Base-by-base conservation (phyloP, 2,329 filamentous ascomycete species). In the Diaporthe batatas region DNA sequence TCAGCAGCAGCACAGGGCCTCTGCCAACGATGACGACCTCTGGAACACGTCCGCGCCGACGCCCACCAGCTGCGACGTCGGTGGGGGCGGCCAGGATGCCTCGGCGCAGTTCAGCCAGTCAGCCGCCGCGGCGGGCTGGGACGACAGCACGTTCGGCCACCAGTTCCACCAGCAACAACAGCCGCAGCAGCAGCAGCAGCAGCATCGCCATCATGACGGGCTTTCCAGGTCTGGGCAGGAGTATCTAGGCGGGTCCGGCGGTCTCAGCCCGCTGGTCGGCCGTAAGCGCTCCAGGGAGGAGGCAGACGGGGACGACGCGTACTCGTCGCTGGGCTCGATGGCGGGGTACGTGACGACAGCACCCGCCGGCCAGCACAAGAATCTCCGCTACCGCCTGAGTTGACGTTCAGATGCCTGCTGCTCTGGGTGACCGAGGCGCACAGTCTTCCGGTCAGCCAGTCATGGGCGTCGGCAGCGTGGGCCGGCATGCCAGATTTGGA, bases 231-330 rank as follows among this genome's bases (percentile, higher is more conserved):
- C 58, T 6, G 42, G 70, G 16, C 55, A 58, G 23, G 73, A 70
- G 12, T 74, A 74, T 25, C 44, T 59, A 3, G 55, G 68, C 23
- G 68, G 67, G 67, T 29, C 39, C 47, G 44, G 67, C 49, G 67
- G 67, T 42, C 54, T 74, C 44, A 42, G 71, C 25, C 71, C 73
- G 32, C 36, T 73, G 29, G 42, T 74, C 16, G 68, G n/a, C 25
- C 71, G 73, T 4, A 74, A 74, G 62, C 68, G 73, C 25, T 39
- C 51, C 47, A 68, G 71, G 18, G 73, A 74, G 6, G 73, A 70
- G 55, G 55, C 72, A 16, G 73, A 74, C 8, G 67, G 69, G n/a
- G 73, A 57, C 8, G 67, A 55, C 14, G 58, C 47, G 12, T 73
- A 73, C 58, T 51, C 65, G 23, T 51, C 65, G 23, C 16, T 72